These are phyloP conservation scores for Aspergillus felis DNA, from an alignment of 2,329 filamentous ascomycete genomes.

Conservation along the genomic window DNA sequence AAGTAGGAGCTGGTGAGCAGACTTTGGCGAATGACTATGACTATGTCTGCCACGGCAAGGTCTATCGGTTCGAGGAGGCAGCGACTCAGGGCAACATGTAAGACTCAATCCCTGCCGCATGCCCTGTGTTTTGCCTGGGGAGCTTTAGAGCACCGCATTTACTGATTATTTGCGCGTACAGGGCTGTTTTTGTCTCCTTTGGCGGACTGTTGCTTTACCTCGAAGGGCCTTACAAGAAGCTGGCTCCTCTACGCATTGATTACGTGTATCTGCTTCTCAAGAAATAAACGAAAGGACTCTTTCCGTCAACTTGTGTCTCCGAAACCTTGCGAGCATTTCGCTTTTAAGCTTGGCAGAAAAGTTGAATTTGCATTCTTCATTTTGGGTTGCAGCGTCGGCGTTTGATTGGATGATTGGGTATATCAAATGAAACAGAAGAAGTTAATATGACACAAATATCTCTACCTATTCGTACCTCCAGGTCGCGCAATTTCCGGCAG, in stretches of 20 bases:
- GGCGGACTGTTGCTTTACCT: constrained; percentile 87
- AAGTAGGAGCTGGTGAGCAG: constrained; percentile 55
- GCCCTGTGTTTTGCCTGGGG: background rate
- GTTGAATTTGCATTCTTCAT: constrained; percentile 22
- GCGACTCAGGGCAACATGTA: constrained; percentile 78
- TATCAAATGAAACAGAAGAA: constrained; percentile 29
- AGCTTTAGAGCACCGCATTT: background rate
- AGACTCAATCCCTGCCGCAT: constrained; percentile 36
- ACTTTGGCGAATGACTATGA: constrained; percentile 53
- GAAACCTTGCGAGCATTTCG: background rate
- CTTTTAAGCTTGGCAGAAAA: constrained; percentile 16
- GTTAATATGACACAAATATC: constrained; percentile 14
- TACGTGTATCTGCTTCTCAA: constrained; percentile 91
- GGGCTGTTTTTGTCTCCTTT: constrained; percentile 91
- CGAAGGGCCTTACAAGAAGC: constrained; percentile 92
- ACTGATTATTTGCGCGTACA: constrained; percentile 41
- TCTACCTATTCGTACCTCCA: background rate
- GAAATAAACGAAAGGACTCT: constrained; percentile 56
- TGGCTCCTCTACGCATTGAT: constrained; percentile 86
- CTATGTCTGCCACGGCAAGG: constrained; percentile 51
- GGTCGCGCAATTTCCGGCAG: background rate
- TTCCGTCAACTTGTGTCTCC: background rate
- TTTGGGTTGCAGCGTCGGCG: constrained; percentile 41
- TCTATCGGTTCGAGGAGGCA: constrained; percentile 50
- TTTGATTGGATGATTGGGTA: constrained; percentile 36